These are phyloP conservation scores for Magnusiomyces starmeri DNA, from an alignment of 1,139 yeast species.

Conservation along the genomic window DNA sequence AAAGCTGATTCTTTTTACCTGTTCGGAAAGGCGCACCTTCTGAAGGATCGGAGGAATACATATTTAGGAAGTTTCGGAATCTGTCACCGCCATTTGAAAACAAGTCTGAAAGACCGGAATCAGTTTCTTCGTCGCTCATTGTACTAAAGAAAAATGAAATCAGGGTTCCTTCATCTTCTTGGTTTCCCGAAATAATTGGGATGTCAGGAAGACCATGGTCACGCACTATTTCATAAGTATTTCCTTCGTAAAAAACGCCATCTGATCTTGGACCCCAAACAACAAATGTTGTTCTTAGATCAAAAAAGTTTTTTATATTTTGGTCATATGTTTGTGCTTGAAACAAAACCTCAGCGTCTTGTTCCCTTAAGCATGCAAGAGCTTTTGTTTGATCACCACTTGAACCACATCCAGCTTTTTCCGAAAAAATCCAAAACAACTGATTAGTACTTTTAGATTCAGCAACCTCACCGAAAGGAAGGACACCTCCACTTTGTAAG, in stretches of 20 bases:
- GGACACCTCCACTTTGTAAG: constrained; percentile 14
- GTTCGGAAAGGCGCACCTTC: constrained; percentile 22
- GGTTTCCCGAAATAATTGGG: constrained; percentile 22
- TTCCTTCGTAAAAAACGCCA: constrained; percentile 17
- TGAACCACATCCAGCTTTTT: constrained; percentile 15
- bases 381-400: constrained; percentile 11
- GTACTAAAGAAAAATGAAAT: constrained; percentile 14
- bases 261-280: constrained; percentile 20
- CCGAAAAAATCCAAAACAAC: constrained; percentile 17
- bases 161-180: constrained; percentile 24
- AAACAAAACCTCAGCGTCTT: constrained; percentile 12
- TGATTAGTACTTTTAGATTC: constrained; percentile 16
- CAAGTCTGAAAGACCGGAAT: background rate
- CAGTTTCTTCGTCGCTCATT: constrained; percentile 1
- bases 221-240: constrained; percentile 10
- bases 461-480: constrained; percentile 11
- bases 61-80: constrained; percentile 1
- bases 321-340: constrained; percentile 13
- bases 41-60: constrained; percentile 19
- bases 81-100: constrained; percentile 7
- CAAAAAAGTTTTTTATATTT: constrained; percentile 12
- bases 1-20: constrained; percentile 12
- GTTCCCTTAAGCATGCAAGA: constrained; percentile 18
- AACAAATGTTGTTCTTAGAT: constrained; percentile 15
- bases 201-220: constrained; percentile 18